Evolutionary conservation across 2,329 filamentous ascomycete genomes (phyloP).

Genomic region (Apiospora rasikravindrae): DNA sequence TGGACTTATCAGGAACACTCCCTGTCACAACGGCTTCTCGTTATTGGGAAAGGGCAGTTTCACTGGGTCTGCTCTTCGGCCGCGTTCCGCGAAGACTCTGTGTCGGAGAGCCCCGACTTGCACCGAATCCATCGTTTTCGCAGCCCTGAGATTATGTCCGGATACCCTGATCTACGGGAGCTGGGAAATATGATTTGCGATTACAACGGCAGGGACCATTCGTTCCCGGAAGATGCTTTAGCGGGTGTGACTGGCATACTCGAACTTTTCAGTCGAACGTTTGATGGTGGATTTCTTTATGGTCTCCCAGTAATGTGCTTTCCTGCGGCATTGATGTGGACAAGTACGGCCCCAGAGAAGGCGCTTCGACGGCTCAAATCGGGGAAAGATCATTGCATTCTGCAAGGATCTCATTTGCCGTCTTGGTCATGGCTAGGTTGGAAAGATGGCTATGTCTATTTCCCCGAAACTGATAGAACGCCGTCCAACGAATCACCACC

Average conservation of each 20-base stretch:
- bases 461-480: not conserved
- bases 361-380: not conserved
- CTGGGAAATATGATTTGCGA: not conserved
- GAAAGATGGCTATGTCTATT: fast-evolving
- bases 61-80: not conserved
- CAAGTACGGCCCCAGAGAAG: fast-evolving
- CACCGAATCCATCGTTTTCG: not conserved
- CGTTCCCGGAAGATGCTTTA: not conserved
- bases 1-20: not conserved
- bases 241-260: not conserved
- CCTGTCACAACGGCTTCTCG: not conserved
- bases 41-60: not conserved
- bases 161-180: not conserved
- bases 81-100: not conserved
- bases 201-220: not conserved
- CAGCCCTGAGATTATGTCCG: not conserved
- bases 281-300: not conserved
- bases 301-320: not conserved
- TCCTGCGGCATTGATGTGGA: not conserved
- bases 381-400: not conserved
- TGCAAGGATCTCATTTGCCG: not conserved
- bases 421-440: not conserved
- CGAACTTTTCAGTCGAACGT: not conserved
- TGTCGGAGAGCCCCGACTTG: not conserved
- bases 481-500: not conserved